phyloP scores from a whole-genome alignment of 1,284 basidiomycete genomes.

The Irpex rosettiformis region DNA sequence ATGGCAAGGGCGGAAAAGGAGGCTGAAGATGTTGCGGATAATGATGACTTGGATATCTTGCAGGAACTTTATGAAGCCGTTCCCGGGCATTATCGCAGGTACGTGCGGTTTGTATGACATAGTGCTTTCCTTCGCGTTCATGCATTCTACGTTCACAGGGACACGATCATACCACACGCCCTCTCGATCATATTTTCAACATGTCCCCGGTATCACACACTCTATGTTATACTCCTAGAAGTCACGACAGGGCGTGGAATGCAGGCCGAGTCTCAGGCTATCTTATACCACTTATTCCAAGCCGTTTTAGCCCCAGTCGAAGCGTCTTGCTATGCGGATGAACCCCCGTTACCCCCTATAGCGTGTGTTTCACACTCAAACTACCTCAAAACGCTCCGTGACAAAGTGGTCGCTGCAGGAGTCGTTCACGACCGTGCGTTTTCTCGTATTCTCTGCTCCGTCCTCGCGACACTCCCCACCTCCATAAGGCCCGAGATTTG shows the following conservation, averaged over 20 bases:
- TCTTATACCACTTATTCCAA: constrained; percentile 37
- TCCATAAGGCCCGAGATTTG: constrained; percentile 28
- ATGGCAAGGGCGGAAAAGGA: constrained; percentile 25
- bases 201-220: constrained; percentile 42
- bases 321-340: constrained; percentile 13
- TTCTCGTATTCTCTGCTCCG: constrained; percentile 19
- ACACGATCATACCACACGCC: constrained; percentile 47
- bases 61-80: constrained; percentile 48
- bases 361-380: constrained; percentile 38
- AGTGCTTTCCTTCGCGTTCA: neutral
- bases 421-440: constrained; percentile 23
- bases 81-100: constrained; percentile 48
- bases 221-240: constrained; percentile 46
- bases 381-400: constrained; percentile 36
- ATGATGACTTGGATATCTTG: constrained; percentile 29
- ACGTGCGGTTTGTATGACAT: constrained; percentile 13
- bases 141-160: constrained; percentile 28
- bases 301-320: constrained; percentile 26
- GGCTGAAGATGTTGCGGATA: constrained; percentile 25
- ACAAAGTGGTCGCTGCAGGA: constrained; percentile 25
- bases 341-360: constrained; percentile 6
- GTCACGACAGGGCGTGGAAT: constrained; percentile 40
- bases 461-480: constrained; percentile 12
- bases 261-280: constrained; percentile 36
- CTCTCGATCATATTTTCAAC: constrained; percentile 41